Base-by-base conservation (phyloP, 306 rosid species). In the Rosa lucieae region DNA sequence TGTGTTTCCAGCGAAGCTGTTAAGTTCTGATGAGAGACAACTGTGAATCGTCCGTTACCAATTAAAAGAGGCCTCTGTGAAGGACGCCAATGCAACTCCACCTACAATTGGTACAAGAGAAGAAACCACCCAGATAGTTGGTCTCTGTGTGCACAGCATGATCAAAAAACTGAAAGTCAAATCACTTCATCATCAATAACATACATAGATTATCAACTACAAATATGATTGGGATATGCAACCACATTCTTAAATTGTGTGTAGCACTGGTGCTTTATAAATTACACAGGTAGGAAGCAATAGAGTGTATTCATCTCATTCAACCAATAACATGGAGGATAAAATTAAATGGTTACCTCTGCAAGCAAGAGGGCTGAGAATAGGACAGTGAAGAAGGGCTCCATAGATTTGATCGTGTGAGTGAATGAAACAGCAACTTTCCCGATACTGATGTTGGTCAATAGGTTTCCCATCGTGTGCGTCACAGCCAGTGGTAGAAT, bases 71-170 rank as follows among this genome's bases (percentile, higher is more conserved):
- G 91, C 82, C 88, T 92, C 98, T 32, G 98, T 91, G 87, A 89
- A 82, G 56, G 99, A 95, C 72, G 97, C 94, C 80, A 95, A 53
- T 80, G 85, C 93, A 86, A 92, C 99, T 80, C 98, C 99, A 43
- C 98, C 96, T n/a, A 89, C 92, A 82, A 95, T 89, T 44, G 96
- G 98, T n/a, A 92, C 20, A 55, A 95, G 94, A 69, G 99, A 92
- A 62, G 93, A 80, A 92, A 92, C 90, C 76, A 89, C 92, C 98
- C 95, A 87, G 5, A 90, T 63, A 84, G 79, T 83, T 8, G 98
- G 97, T 84, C 42, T 76, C 98, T 95, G 89, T 70, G 72, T 71
- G 84, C 76, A 90, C 80, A 70, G 37, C 67, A 82, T 82, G 73
- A 74, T 78, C 2, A 82, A 87, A 9, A 87, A 61, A 12, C 6